Evolutionary conservation across 805 yeast genomes (phyloP).

Genomic region (Kuraishia borneana): DNA sequence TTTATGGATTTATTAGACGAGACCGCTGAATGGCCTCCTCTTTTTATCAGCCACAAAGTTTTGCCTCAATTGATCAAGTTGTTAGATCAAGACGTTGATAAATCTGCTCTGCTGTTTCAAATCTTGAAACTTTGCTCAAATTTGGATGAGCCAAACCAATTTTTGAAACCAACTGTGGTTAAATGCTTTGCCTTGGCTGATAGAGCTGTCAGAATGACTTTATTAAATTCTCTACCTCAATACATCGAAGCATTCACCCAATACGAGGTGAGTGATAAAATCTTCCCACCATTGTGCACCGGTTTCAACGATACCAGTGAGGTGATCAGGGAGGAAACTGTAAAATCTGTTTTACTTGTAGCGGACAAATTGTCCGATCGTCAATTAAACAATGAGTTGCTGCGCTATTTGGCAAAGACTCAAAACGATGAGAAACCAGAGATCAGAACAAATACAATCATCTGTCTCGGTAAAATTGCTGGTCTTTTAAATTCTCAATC

Average conservation of each 20-base stretch:
- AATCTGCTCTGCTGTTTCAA: conserved; percentile 24
- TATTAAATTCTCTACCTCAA: conserved; percentile 52
- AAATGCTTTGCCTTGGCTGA: conserved; percentile 57
- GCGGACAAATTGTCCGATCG: conserved; percentile 61
- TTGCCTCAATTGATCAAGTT: conserved; percentile 59
- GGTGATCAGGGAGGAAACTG: conserved; percentile 69
- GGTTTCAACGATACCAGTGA: conserved; percentile 84
- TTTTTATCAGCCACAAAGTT: conserved; percentile 46
- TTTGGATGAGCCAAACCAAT: conserved; percentile 24
- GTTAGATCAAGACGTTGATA: conserved; percentile 17
- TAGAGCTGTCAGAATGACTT: conserved; percentile 63
- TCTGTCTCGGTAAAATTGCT: conserved; percentile 59
- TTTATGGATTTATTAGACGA: conserved; percentile 26
- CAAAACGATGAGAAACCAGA: conserved; percentile 71
- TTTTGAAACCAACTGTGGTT: conserved; percentile 53
- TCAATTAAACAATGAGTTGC: conserved; percentile 76
- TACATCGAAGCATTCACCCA: conserved; percentile 40
- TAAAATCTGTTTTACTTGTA: conserved; percentile 47
- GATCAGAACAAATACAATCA: conserved; percentile 66
- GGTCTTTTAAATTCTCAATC: conserved; percentile 39
- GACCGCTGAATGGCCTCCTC: conserved; percentile 29
- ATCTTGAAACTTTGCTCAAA: conserved; percentile 25
- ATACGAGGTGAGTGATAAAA: conserved; percentile 52
- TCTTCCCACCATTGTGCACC: conserved; percentile 57
- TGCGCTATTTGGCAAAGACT: conserved; percentile 70